These are phyloP conservation scores for Flaveria trinervia DNA, from an alignment of 129 eudicot species.

Conservation along the genomic window DNA sequence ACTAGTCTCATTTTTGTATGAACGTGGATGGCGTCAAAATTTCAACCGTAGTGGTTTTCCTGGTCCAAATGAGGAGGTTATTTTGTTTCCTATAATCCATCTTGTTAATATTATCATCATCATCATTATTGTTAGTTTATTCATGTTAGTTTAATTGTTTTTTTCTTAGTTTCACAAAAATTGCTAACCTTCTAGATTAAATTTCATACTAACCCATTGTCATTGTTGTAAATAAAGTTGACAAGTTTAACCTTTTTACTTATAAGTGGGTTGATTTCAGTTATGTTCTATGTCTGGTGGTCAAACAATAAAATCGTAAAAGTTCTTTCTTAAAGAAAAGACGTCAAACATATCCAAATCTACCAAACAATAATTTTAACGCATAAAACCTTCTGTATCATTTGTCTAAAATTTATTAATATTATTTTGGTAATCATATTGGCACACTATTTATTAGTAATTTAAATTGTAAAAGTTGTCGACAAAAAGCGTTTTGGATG, in stretches of 20 bases:
- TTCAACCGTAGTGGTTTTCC: constrained; percentile 82
- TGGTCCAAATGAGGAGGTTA: constrained; percentile 96
- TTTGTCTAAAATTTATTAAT: background rate
- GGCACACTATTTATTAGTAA: background rate
- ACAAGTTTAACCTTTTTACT: background rate
- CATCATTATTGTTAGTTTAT: background rate
- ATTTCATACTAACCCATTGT: background rate
- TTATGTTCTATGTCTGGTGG: background rate
- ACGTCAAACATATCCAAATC: background rate
- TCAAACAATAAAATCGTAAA: background rate
- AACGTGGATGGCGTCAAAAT: constrained; percentile 98
- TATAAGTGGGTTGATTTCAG: background rate
- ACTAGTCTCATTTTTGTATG: constrained; percentile 80
- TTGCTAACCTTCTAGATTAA: background rate
- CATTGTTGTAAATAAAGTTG: background rate
- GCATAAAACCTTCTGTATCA: background rate
- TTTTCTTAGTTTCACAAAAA: background rate
- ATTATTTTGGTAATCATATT: background rate
- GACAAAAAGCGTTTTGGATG: background rate
- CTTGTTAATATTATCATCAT: background rate
- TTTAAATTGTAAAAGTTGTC: background rate
- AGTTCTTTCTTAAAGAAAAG: background rate
- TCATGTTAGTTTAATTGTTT: background rate
- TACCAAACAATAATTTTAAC: background rate
- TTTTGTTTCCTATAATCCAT: background rate